These are phyloP conservation scores for Acrocalymma vagum DNA, from an alignment of 2,329 filamentous ascomycete genomes.

Conservation along the genomic window DNA sequence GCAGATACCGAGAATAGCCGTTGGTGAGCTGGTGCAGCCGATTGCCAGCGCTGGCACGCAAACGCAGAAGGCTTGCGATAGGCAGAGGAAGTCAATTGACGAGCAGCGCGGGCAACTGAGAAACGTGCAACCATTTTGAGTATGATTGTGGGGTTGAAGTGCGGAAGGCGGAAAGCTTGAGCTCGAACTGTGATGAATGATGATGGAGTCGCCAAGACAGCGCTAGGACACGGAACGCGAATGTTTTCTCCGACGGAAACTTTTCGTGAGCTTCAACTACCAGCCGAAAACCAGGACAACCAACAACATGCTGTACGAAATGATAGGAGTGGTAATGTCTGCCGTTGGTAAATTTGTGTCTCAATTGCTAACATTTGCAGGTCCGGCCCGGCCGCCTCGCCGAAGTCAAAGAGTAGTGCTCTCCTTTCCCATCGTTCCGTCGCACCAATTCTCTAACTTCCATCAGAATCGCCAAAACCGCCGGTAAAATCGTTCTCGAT, in stretches of 20 bases:
- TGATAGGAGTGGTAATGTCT: slow-evolving; percentile 90
- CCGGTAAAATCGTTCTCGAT: slow-evolving; percentile 82
- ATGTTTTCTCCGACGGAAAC: slow-evolving; percentile 30
- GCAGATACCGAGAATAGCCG: slow-evolving; percentile 51
- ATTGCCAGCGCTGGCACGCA: slow-evolving; percentile 34
- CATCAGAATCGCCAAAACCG: slow-evolving; percentile 82
- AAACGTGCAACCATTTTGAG: slow-evolving; percentile 46
- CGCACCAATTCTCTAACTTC: slow-evolving; percentile 6
- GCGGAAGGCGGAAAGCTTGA: slow-evolving; percentile 12
- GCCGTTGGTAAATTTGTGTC: slow-evolving; percentile 1
- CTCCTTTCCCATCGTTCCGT: slow-evolving; percentile 11
- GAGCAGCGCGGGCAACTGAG: slow-evolving; percentile 41
- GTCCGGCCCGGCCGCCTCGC: slow-evolving; percentile 88
- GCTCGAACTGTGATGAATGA: slow-evolving; percentile 9
- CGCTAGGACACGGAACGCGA: slow-evolving; percentile 10
- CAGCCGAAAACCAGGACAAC: slow-evolving; percentile 13
- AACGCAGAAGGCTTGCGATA: slow-evolving; percentile 31
- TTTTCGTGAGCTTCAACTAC: slow-evolving; percentile 18
- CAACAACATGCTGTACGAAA: slow-evolving; percentile 86
- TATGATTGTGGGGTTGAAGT: slow-evolving; percentile 12
- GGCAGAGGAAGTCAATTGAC: slow-evolving; percentile 42
- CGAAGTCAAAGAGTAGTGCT: slow-evolving; percentile 89
- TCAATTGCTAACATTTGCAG: slow-evolving; percentile 57
- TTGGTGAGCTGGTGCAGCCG: slow-evolving; percentile 25
- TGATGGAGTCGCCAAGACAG: slow-evolving; percentile 17